Conservation (phyloP, 345 rosid species). For the Lumnitzera littorea region DNA sequence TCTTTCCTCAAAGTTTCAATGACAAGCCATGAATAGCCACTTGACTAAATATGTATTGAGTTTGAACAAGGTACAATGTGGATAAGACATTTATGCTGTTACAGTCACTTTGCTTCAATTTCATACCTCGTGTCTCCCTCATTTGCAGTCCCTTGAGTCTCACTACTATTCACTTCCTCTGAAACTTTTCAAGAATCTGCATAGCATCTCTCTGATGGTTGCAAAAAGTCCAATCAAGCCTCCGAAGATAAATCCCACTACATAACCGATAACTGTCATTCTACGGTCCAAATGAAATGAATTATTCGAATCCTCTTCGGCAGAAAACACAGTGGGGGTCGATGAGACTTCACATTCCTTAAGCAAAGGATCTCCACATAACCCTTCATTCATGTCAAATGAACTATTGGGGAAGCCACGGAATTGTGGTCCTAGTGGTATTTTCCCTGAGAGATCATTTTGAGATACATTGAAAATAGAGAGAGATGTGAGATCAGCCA, state of each 20-base stretch:
- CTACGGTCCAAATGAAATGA: neutral
- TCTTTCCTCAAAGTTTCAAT: too few relatives aligned
- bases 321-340: neutral
- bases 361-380: neutral
- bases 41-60: too few relatives aligned
- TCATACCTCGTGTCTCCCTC: too few relatives aligned
- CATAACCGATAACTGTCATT: neutral
- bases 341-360: neutral
- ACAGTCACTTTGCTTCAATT: too few relatives aligned
- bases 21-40: too few relatives aligned
- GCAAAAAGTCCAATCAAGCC: neutral
- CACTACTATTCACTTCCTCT: too few relatives aligned
- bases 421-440: neutral
- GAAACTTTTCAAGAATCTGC: too few relatives aligned
- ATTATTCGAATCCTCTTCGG: neutral
- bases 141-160: too few relatives aligned
- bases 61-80: too few relatives aligned
- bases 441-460: neutral
- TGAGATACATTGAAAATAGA: constrained; percentile 1
- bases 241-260: neutral
- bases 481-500: neutral
- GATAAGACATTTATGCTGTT: too few relatives aligned
- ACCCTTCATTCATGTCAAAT: neutral
- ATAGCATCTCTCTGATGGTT: too few relatives aligned
- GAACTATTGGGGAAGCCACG: neutral